Evolutionary conservation across 73 alveolate genomes (phyloP).

Genomic region (Uronychia binucleata): DNA sequence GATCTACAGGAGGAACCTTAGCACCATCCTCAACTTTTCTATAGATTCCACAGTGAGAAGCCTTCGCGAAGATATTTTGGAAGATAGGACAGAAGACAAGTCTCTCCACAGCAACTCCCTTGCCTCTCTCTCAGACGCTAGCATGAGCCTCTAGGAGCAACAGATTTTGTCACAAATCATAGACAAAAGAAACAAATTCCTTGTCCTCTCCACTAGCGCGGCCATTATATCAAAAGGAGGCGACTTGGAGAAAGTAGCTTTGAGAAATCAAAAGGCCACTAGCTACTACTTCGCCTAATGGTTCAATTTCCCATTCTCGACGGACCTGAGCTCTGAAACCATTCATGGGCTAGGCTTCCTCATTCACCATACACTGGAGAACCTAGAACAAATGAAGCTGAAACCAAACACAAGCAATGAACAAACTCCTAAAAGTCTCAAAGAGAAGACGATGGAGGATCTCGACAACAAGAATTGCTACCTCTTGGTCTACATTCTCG

Average conservation of each 20-base stretch:
- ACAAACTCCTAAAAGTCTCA: too few relatives aligned
- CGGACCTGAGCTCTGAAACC: neutral
- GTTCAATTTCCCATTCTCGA: neutral
- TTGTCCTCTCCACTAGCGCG: neutral
- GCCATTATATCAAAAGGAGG: neutral
- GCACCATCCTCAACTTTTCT: neutral
- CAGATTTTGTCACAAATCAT: neutral
- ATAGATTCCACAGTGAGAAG: neutral
- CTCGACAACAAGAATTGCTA: neutral
- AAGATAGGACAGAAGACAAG: neutral
- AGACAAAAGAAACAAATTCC: neutral
- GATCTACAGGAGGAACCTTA: neutral
- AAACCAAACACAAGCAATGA: neutral
- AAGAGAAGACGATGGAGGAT: neutral
- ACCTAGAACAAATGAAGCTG: neutral
- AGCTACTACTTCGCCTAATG: neutral
- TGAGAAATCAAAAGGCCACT: neutral
- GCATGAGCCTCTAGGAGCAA: neutral
- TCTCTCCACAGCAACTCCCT: neutral
- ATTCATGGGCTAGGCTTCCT: neutral
- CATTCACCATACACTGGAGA: too few relatives aligned
- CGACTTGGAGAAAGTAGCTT: neutral
- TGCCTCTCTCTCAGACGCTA: neutral
- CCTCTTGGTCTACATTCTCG: neutral
- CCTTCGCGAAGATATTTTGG: neutral